These are phyloP conservation scores for Scutellaria minor DNA, from an alignment of 257 asterid species.

Conservation along the genomic window DNA sequence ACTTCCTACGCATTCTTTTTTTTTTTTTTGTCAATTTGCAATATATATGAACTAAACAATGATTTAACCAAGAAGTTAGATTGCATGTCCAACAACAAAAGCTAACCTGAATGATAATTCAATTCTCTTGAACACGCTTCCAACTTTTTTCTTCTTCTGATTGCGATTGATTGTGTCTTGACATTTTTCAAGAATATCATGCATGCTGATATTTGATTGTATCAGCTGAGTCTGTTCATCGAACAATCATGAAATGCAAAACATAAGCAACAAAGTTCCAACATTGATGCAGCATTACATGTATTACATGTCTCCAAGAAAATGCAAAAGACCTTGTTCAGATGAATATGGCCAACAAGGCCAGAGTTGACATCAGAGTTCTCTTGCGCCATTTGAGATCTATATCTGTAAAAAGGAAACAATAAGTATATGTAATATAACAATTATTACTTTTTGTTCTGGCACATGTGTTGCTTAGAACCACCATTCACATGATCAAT, in stretches of 20 bases:
- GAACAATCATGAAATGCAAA: constrained; percentile 35
- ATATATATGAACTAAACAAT: constrained; percentile 12
- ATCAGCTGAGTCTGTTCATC: constrained; percentile 59
- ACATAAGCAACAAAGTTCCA: constrained; percentile 24
- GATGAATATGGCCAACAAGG: constrained; percentile 91
- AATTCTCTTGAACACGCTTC: constrained; percentile 61
- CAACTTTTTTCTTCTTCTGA: constrained; percentile 72
- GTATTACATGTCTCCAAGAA: constrained; percentile 26
- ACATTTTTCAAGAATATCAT: constrained; percentile 69
- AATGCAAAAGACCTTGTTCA: constrained; percentile 66
- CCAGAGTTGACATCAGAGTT: constrained; percentile 52
- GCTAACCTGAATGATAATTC: constrained; percentile 73
- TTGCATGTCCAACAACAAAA: constrained; percentile 33
- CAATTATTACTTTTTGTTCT: constrained; percentile 9
- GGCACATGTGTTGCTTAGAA: background rate
- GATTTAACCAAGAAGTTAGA: constrained; percentile 18
- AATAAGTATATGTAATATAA: constrained; percentile 23
- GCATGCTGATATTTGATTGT: constrained; percentile 54
- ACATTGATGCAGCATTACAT: constrained; percentile 32
- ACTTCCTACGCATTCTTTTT: background rate
- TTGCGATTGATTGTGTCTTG: constrained; percentile 55
- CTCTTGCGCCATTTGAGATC: constrained; percentile 46
- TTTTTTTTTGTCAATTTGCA: constrained; percentile 25
- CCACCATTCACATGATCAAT: constrained; percentile 13
- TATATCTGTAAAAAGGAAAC: constrained; percentile 60